Conservation (phyloP, 108 stramenopile species). For the Aurantiochytrium sp. region DNA sequence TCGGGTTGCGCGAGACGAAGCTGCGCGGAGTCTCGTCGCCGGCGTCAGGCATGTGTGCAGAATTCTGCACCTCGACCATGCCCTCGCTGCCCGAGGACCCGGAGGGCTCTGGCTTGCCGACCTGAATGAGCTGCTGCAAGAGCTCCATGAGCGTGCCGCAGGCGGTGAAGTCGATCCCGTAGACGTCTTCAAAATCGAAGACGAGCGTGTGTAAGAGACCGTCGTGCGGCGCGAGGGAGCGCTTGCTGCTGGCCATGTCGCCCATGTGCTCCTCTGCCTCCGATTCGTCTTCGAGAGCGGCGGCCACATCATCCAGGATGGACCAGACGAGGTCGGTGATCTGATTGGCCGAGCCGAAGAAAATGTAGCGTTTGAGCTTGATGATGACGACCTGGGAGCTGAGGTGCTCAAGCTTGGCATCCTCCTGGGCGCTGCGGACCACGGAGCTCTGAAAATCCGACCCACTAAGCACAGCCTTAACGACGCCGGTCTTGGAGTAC, state of each 20-base stretch:
- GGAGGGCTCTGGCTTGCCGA: not conserved
- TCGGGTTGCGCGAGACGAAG: not conserved
- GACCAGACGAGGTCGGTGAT: not conserved
- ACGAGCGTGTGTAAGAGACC: not conserved
- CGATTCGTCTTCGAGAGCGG: not conserved
- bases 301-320: not conserved
- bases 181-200: constrained; percentile 23
- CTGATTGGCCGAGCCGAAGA: constrained; percentile 2
- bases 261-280: not conserved
- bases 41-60: not conserved
- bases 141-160: not conserved
- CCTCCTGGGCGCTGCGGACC: constrained; percentile 6
- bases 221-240: not conserved
- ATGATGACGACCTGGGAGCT: constrained; percentile 31
- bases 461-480: constrained; percentile 5
- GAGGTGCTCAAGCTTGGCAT: constrained; percentile 28
- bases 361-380: constrained; percentile 23
- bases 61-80: too few relatives aligned
- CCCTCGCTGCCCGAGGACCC: too few relatives aligned
- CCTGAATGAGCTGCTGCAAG: not conserved
- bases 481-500: constrained; percentile 7
- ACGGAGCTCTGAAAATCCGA: constrained; percentile 24
- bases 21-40: not conserved
- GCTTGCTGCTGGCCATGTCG: not conserved
- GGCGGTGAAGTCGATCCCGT: constrained; percentile 13